phyloP scores from a whole-genome alignment of 2,329 filamentous ascomycete genomes.

The Malbranchea zuffiana region DNA sequence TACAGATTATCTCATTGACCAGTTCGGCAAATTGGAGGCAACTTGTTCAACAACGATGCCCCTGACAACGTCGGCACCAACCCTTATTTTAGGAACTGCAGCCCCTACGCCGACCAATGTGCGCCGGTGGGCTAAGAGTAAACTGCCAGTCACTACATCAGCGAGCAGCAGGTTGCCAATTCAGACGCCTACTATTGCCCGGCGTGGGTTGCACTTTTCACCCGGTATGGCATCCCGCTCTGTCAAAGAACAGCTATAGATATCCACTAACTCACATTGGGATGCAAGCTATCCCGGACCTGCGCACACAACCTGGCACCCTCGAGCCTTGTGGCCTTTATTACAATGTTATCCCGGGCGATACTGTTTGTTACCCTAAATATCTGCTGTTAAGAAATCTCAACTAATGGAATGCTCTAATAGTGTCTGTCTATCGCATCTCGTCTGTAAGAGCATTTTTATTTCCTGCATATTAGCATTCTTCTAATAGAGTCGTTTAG shows the following conservation, averaged over 20 bases:
- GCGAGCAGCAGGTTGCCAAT: neutral
- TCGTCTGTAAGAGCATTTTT: conserved; percentile 10
- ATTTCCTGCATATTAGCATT: neutral
- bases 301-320: conserved; percentile 14
- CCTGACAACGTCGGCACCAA: conserved; percentile 9
- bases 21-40: conserved; percentile 13
- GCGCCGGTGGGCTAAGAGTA: neutral
- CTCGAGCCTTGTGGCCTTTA: conserved; percentile 13
- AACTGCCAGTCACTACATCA: neutral
- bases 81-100: conserved; percentile 7
- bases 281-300: conserved; percentile 8
- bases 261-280: neutral
- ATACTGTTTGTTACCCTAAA: conserved; percentile 12
- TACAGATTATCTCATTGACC: conserved; percentile 14
- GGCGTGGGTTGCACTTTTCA: neutral
- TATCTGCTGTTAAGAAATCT: neutral
- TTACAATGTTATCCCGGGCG: conserved; percentile 12
- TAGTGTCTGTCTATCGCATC: conserved; percentile 13
- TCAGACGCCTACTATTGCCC: conserved; percentile 1
- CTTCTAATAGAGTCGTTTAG: neutral
- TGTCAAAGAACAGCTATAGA: neutral
- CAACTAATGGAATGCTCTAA: conserved; percentile 5
- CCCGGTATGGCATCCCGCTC: too few species aligned
- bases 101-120: neutral
- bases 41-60: conserved; percentile 12